Percentiles rank a stretch among this genome's conserved stretches.
Conservation (phyloP, 208 protist species). For the Zelonia costaricensis region DNA sequence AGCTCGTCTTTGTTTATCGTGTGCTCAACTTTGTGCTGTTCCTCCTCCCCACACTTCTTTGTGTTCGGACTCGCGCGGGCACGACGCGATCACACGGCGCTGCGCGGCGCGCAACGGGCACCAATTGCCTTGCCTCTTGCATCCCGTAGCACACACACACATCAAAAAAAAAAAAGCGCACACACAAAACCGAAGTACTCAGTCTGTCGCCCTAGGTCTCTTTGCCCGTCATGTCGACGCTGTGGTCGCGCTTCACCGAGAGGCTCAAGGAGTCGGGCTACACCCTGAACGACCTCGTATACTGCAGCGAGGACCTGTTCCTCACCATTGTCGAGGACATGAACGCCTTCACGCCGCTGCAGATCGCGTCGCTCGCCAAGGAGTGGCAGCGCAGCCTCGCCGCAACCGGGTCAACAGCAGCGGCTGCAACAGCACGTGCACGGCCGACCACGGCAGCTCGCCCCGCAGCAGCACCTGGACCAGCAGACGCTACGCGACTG, state of each 20-base stretch:
- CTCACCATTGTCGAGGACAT: slow-evolving; percentile 58
- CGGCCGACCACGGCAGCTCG: no score
- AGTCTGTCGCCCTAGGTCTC: no score
- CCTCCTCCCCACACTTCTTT: no score
- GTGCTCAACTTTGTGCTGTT: no score
- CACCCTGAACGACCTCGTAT: slow-evolving; percentile 51
- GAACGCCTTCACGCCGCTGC: slow-evolving; percentile 48
- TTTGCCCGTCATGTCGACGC: slow-evolving; percentile 43
- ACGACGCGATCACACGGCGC: no score
- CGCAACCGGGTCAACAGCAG: background rate
- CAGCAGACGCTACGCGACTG: background rate
- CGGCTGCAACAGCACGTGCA: background rate
- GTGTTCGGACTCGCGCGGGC: no score
- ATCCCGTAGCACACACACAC: background rate
- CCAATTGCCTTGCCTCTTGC: no score
- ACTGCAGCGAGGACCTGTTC: slow-evolving; percentile 70
- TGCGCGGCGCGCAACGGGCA: no score
- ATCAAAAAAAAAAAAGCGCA: background rate
- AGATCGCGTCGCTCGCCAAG: slow-evolving; percentile 42
- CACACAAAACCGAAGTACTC: background rate
- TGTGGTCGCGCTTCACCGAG: slow-evolving; percentile 52
- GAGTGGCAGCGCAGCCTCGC: slow-evolving; percentile 39
- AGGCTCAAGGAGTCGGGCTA: slow-evolving; percentile 59
- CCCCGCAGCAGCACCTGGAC: no score
- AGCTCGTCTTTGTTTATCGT: no score